Evolutionary conservation across 768 basidiomycete species (phyloP), one percentile per base, ranked within the genome.

Genomic region (Rhodotorula sphaerocarpa): DNA sequence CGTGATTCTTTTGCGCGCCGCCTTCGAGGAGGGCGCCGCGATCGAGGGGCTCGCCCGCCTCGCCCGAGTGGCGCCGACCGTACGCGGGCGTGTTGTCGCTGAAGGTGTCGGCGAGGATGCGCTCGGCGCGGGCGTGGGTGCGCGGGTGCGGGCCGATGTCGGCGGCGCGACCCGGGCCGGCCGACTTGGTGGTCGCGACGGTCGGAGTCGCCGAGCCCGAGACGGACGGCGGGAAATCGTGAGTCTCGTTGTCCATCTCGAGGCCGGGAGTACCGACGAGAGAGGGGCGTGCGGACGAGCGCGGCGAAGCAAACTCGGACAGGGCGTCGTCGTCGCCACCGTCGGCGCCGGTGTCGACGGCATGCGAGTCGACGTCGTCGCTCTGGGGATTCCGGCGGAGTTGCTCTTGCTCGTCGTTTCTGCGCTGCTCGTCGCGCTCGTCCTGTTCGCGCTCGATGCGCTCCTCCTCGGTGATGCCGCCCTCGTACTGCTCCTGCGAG

Each of bases 31-130:
- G 21, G 11, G 28, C 18, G 16, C 21, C 23, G 5, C 31, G 33
- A 11, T 31, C 47, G 47, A 48, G 39, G 3, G 41, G 16, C 7
- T 21, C 15, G 41, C 20, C 30, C 28, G 4, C 20, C 3, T 27
- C 23, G 25, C 36, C 12, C 5, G 12, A 15, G 11, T 12, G 20
- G 23, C 30, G 18, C 48, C 27, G 3, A 4, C 48, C 48, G 31
- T 7, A 9, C 48, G 30, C 3, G 30, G 7, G 16, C 9, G 48
- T 7, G 21, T 27, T 16, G 7, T 30, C 3, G 27, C 44, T 42
- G 18, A 55, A 55, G 28, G 43, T 31, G 5, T n/a, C 23, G 10
- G 31, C 20, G 44, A 55, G 54, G 54, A 55, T 45, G 44, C 54
- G 54, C 42, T 41, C 39, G 21, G 53, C 53, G 16, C 39, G 41